phyloP scores from a whole-genome alignment of 164 flowering plant genomes.

The Chloranthus sessilifolius region DNA sequence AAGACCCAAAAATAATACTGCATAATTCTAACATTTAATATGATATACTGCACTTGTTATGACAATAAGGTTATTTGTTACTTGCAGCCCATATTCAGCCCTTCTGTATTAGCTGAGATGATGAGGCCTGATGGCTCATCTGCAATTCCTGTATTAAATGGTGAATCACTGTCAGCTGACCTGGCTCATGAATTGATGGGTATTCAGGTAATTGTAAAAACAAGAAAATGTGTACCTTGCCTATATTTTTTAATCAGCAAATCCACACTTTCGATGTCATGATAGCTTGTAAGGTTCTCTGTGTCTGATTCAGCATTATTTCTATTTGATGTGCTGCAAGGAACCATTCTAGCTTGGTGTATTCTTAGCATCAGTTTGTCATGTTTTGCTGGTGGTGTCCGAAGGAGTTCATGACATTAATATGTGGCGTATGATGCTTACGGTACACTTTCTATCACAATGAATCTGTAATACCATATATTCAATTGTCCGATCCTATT shows the following conservation, averaged over 20 bases:
- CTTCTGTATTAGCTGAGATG: slow-evolving; percentile 84
- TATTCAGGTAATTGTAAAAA: slow-evolving; percentile 64
- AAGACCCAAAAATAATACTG: too few relatives aligned
- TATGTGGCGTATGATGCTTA: slow-evolving; percentile 82
- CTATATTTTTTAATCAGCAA: slow-evolving; percentile 1
- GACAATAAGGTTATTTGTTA: too few relatives aligned
- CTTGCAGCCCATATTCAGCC: slow-evolving; percentile 79
- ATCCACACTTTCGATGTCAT: neutral
- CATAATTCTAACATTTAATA: too few relatives aligned
- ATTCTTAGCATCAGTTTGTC: slow-evolving; percentile 79
- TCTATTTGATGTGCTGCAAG: slow-evolving; percentile 52
- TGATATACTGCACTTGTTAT: too few relatives aligned
- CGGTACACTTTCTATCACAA: slow-evolving; percentile 41
- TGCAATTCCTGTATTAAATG: slow-evolving; percentile 54
- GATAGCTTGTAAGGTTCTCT: neutral
- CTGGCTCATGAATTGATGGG: slow-evolving; percentile 88
- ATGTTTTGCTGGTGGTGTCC: slow-evolving; percentile 73
- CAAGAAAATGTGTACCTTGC: neutral
- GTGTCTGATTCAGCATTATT: slow-evolving; percentile 12
- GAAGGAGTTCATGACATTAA: slow-evolving; percentile 73
- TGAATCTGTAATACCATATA: too few relatives aligned
- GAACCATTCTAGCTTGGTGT: slow-evolving; percentile 81
- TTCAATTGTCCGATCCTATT: too few relatives aligned
- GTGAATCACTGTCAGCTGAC: slow-evolving; percentile 78
- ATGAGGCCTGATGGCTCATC: slow-evolving; percentile 91